A percentile compares a stretch with the other conserved stretches of the same genome.
Evolutionary conservation across 164 flowering plant genomes (phyloP).

Genomic region (grape (Vitis vinifera)): DNA sequence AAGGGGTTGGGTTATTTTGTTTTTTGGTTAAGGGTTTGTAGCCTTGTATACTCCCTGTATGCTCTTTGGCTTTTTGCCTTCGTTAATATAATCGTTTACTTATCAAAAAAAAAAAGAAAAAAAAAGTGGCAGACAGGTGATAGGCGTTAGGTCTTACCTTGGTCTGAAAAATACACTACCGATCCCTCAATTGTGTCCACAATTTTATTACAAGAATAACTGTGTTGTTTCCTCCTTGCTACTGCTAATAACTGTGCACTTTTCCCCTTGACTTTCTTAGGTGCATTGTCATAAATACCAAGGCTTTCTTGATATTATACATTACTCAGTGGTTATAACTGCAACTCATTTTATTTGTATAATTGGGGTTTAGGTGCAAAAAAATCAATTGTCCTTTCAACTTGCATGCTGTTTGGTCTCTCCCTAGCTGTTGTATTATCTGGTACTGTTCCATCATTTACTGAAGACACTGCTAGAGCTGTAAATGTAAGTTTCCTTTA

Average conservation of each 20-base stretch:
- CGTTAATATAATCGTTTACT: too few species aligned
- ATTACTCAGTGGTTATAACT: not conserved
- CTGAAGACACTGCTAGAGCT: conserved; percentile 73
- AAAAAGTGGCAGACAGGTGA: too few species aligned
- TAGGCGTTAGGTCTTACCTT: not conserved
- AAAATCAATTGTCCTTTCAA: conserved; percentile 40
- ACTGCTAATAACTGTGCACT: not conserved
- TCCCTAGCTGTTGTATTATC: conserved; percentile 52
- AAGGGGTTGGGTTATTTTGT: too few species aligned
- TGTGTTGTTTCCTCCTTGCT: not conserved
- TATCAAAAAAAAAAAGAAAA: too few species aligned
- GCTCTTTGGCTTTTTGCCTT: too few species aligned
- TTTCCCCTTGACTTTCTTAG: not conserved
- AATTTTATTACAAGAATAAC: not conserved
- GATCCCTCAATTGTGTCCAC: not conserved
- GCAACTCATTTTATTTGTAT: not conserved
- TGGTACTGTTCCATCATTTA: conserved; percentile 69
- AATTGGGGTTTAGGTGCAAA: conserved; percentile 57
- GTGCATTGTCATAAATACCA: not conserved
- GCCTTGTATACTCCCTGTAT: too few species aligned
- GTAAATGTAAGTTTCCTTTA: conserved; percentile 65
- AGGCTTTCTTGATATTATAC: not conserved
- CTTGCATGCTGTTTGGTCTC: conserved; percentile 50
- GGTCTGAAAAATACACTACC: not conserved
- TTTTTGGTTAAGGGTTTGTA: too few species aligned